Percentiles rank a stretch among this genome's conserved stretches.
phyloP scores from a whole-genome alignment of 345 rosid genomes.

The Streptanthus diversifolius region DNA sequence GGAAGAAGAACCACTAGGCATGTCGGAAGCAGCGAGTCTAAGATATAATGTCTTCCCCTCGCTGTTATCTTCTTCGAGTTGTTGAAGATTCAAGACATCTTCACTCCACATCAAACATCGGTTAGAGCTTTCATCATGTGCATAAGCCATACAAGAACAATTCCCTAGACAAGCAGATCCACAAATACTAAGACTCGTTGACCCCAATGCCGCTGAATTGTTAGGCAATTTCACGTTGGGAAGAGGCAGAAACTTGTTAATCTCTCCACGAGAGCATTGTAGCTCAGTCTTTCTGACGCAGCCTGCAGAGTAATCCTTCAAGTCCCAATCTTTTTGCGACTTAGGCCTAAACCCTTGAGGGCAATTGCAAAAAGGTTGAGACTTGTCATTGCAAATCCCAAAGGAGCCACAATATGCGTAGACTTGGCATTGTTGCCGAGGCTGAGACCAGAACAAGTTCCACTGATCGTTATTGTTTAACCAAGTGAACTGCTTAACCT shows the following conservation, averaged over 20 bases:
- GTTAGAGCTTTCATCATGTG: slow-evolving; percentile 33
- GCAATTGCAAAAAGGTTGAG: slow-evolving; percentile 50
- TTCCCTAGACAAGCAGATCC: slow-evolving; percentile 42
- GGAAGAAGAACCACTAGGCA: slow-evolving; percentile 31
- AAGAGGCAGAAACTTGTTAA: slow-evolving; percentile 27
- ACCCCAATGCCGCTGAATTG: background rate
- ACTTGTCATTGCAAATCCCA: slow-evolving; percentile 48
- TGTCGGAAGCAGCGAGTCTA: slow-evolving; percentile 67
- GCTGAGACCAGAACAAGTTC: slow-evolving; percentile 71
- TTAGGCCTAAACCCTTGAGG: slow-evolving; percentile 45
- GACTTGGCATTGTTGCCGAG: slow-evolving; percentile 68
- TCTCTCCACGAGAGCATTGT: slow-evolving; percentile 43
- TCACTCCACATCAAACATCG: slow-evolving; percentile 53
- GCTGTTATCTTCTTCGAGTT: slow-evolving; percentile 33
- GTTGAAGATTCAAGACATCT: slow-evolving; percentile 45
- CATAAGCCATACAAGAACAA: slow-evolving; percentile 71
- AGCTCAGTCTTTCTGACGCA: slow-evolving; percentile 48
- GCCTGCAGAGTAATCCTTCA: slow-evolving; percentile 55
- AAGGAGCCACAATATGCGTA: slow-evolving; percentile 64
- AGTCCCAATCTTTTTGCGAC: slow-evolving; percentile 42
- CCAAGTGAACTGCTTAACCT: slow-evolving; percentile 52
- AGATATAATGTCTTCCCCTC: slow-evolving; percentile 41
- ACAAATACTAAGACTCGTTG: slow-evolving; percentile 38
- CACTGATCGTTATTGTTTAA: slow-evolving; percentile 30
- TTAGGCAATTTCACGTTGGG: slow-evolving; percentile 28